Base-by-base conservation (phyloP, 495 filamentous ascomycete species). In the Astrocystis sublimbata region DNA sequence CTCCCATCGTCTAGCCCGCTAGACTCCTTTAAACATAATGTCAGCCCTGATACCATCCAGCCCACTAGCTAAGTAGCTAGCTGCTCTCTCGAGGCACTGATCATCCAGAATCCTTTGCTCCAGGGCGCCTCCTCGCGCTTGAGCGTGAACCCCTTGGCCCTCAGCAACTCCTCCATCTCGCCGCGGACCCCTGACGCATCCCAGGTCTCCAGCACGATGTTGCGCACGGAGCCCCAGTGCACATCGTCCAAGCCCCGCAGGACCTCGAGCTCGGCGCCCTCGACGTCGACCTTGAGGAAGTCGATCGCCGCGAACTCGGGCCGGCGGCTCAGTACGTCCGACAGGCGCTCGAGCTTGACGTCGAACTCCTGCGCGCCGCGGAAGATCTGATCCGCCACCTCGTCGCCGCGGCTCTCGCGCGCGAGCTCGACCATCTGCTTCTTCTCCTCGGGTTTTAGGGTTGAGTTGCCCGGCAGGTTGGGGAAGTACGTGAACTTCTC, bases 401-500 rank as follows among this genome's bases (percentile, higher is more conserved):
- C 40, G 46, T 28, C 13, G 26, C 38, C n/a, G 21, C 46, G 15
- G 23, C 1, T 21, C 26, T 28, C 26, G 6, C 28, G 9, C n/a
- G 46, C 45, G 12, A 61, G 15, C 24, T 61, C 58, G 17, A 40
- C 31, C 15, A 64, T 30, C 59, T 64, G 21, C 38, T 57, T 45
- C 58, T 64, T 64, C 28, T 60, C 62, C 10, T 61, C 62, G 9
- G 62, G 62, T 41, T 64, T 53, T 28, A 61, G 36, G 33, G 58
- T 61, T 6, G 58, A 61, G 50, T 61, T 61, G 36, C 46, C 64
- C 17, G 64, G 61, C 30, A 64, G 35, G 19, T 54, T 64, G 42
- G 64, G 64, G 31, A 65, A 66, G 53, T 65, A 66, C 19, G 64
- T 66, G 26, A 64, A 28, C 43, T 64, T 65, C 51, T 65, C 49